phyloP scores from a whole-genome alignment of 345 rosid species.

The Eucalyptus decipiens region DNA sequence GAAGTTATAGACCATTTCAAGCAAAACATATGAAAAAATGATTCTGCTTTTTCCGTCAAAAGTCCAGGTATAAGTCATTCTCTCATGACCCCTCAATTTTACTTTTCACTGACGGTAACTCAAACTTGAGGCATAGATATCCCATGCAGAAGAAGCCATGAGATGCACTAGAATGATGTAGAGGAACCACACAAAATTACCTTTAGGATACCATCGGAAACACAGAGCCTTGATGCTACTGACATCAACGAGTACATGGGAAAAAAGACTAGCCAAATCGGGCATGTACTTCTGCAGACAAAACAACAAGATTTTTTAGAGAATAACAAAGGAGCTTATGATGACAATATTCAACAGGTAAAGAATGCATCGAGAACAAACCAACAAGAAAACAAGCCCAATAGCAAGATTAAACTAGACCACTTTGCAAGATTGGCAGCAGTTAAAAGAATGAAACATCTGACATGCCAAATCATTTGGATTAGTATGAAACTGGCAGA shows the following conservation, averaged over 20 bases:
- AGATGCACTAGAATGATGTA: not conserved
- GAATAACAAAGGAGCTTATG: not conserved
- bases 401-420: not conserved
- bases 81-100: not conserved
- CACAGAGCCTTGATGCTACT: conserved; percentile 82
- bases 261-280: conserved; percentile 57
- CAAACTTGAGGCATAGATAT: not conserved
- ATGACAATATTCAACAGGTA: not conserved
- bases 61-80: not conserved
- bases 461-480: not conserved
- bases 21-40: not conserved
- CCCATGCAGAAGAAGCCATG: not conserved
- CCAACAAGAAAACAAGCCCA: not conserved
- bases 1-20: not conserved
- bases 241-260: conserved; percentile 77
- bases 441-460: not conserved
- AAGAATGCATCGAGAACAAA: not conserved
- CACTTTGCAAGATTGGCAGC: not conserved
- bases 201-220: conserved; percentile 64
- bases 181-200: conserved; percentile 11
- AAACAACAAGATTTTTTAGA: not conserved
- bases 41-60: not conserved
- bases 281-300: conserved; percentile 82
- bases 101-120: not conserved
- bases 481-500: not conserved